Evolutionary conservation across 768 basidiomycete genomes (phyloP), one percentile per base, ranked within the genome.

Genomic region (Symmetrospora coprosmae): DNA sequence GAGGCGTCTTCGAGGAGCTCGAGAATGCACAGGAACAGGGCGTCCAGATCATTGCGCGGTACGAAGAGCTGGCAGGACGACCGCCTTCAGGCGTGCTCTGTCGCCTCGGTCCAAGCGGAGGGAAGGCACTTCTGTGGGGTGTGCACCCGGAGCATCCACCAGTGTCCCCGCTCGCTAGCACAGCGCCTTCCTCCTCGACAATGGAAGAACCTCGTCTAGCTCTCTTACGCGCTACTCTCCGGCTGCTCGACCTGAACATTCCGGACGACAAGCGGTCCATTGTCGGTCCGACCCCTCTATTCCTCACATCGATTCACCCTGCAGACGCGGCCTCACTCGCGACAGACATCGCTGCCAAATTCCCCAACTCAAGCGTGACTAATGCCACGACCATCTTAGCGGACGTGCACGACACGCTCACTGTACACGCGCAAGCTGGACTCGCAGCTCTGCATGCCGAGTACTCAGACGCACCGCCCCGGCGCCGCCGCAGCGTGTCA

Each of bases 141-240:
- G 73, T 78, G 0, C 81, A 78, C 62, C 73, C 81, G 19, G 85
- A 86, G 67, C 77, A 77, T 64, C 76, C 83, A 6, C 65, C 61
- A 11, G 28, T 48, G n/a, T n/a, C 27, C 51, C 48, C n/a, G 52
- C 40, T n/a, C 23, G 17, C 21, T 23, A 11, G 38, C 16, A 40
- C 8, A 28, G 17, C 2, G 40, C 38, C 39, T 39, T 43, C 61
- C 66, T 27, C 19, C 5, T 60, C 7, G 66, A 65, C 9, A 41
- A 14, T 48, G 66, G 21, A 64, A 66, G 38, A 45, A 25, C 8
- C 30, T 62, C 64, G 76, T 14, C 67, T 72, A 38, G 62, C 67
- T 45, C 69, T 74, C 48, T 64, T 80, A 25, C 70, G 72, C 17
- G 71, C 72, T 19, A 68, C 73, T 5, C 68, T 80, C 0, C 35